phyloP scores from a whole-genome alignment of 805 yeast genomes.

The Candida endomychidarum region DNA sequence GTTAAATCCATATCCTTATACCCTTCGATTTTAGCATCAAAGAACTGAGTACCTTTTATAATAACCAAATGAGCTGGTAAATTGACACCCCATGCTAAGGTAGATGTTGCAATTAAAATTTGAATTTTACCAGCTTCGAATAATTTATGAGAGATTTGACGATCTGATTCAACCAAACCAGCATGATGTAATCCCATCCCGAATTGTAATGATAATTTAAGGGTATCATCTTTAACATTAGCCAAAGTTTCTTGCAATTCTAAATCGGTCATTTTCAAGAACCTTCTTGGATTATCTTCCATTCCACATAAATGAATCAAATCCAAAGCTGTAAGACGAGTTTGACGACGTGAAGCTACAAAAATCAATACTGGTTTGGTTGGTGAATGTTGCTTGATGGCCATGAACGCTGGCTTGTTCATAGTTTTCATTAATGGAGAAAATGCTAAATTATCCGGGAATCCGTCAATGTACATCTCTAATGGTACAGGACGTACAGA shows the following conservation, averaged over 20 bases:
- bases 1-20: constrained; percentile 82
- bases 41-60: constrained; percentile 73
- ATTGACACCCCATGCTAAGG: constrained; percentile 86
- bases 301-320: constrained; percentile 75
- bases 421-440: constrained; percentile 83
- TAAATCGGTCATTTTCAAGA: constrained; percentile 61
- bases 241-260: constrained; percentile 54
- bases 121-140: constrained; percentile 73
- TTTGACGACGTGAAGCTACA: constrained; percentile 82
- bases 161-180: constrained; percentile 71
- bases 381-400: constrained; percentile 89
- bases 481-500: constrained; percentile 85
- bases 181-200: constrained; percentile 86
- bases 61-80: constrained; percentile 78
- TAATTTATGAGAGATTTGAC: constrained; percentile 66
- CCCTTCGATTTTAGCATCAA: constrained; percentile 62
- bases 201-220: constrained; percentile 68
- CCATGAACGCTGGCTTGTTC: constrained; percentile 91
- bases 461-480: constrained; percentile 85
- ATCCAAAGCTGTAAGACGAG: constrained; percentile 76
- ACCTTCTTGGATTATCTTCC: constrained; percentile 74
- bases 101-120: constrained; percentile 75
- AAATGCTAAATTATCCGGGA: constrained; percentile 77
- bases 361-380: constrained; percentile 79
- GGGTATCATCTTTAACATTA: constrained; percentile 78